Conservation (phyloP, 2,329 filamentous ascomycete genomes). For the Sporothrix brunneoviolacea region DNA sequence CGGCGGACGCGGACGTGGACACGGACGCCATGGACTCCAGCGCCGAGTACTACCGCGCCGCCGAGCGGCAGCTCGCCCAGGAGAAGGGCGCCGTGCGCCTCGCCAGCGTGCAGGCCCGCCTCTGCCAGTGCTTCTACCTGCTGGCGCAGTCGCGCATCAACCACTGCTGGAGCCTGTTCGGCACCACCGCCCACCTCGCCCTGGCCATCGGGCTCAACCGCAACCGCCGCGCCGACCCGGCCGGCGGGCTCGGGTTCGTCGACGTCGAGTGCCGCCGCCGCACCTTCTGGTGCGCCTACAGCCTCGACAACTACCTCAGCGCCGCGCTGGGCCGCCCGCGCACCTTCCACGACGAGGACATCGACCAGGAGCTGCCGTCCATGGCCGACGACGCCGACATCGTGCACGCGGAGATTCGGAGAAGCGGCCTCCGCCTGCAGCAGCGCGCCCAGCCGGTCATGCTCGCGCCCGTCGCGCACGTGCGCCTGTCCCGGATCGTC, state of each 20-base stretch:
- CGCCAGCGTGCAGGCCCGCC: slow-evolving; percentile 34
- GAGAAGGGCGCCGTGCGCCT: slow-evolving; percentile 34
- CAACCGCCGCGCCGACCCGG: slow-evolving; percentile 22
- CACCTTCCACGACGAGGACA: slow-evolving; percentile 58
- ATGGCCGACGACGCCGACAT: slow-evolving; percentile 49
- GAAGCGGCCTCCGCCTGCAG: neutral
- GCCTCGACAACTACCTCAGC: slow-evolving; percentile 57
- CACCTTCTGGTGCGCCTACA: slow-evolving; percentile 60
- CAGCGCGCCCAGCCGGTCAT: slow-evolving; percentile 9
- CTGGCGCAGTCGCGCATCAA: slow-evolving; percentile 40
- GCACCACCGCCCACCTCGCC: slow-evolving; percentile 33
- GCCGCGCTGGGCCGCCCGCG: slow-evolving; percentile 54
- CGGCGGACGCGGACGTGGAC: neutral
- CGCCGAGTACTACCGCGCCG: slow-evolving; percentile 27
- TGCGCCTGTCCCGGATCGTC: slow-evolving; percentile 27
- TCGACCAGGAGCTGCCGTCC: slow-evolving; percentile 53
- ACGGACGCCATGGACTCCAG: too few species aligned
- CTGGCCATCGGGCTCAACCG: slow-evolving; percentile 35
- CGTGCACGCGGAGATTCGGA: neutral
- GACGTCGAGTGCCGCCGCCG: slow-evolving; percentile 34
- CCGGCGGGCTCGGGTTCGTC: slow-evolving; percentile 24
- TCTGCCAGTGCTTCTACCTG: slow-evolving; percentile 38
- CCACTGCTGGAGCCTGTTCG: slow-evolving; percentile 41
- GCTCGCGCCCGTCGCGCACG: slow-evolving; percentile 9
- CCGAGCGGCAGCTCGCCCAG: slow-evolving; percentile 32